These are phyloP conservation scores for Diplodia corticola DNA, from an alignment of 2,329 filamentous ascomycete genomes.

Conservation along the genomic window DNA sequence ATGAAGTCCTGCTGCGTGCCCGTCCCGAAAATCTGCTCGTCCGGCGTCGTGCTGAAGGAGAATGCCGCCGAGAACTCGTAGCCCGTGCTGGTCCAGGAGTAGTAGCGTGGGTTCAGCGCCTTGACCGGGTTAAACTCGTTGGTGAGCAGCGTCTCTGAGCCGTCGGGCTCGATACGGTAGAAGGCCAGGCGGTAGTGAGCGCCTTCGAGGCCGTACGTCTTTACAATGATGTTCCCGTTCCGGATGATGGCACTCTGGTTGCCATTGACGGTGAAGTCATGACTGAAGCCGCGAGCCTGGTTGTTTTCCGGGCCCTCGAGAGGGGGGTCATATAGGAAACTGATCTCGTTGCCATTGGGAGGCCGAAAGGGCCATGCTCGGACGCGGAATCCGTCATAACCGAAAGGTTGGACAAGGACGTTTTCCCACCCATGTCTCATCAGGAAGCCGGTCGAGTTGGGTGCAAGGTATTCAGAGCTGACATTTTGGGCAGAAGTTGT, in stretches of 20 bases:
- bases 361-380: constrained; percentile 43
- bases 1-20: constrained; percentile 35
- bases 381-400: constrained; percentile 44
- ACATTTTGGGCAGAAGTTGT: not conserved
- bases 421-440: constrained; percentile 44
- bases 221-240: constrained; percentile 42
- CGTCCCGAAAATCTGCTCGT: constrained; percentile 37
- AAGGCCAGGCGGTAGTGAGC: constrained; percentile 40
- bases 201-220: constrained; percentile 36
- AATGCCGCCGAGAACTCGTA: constrained; percentile 41
- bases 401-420: constrained; percentile 42
- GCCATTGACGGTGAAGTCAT: constrained; percentile 37
- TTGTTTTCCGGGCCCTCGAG: constrained; percentile 41
- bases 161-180: constrained; percentile 37
- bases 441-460: constrained; percentile 33
- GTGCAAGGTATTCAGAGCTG: constrained; percentile 24
- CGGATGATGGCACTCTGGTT: constrained; percentile 34
- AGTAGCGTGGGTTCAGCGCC: constrained; percentile 39
- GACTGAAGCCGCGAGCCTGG: constrained; percentile 35
- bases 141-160: constrained; percentile 39
- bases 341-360: constrained; percentile 39
- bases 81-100: constrained; percentile 37
- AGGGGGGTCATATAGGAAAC: constrained; percentile 44
- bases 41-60: constrained; percentile 38
- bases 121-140: constrained; percentile 40